Conservation (phyloP, 345 rosid species). For the Pistacia integerrima region DNA sequence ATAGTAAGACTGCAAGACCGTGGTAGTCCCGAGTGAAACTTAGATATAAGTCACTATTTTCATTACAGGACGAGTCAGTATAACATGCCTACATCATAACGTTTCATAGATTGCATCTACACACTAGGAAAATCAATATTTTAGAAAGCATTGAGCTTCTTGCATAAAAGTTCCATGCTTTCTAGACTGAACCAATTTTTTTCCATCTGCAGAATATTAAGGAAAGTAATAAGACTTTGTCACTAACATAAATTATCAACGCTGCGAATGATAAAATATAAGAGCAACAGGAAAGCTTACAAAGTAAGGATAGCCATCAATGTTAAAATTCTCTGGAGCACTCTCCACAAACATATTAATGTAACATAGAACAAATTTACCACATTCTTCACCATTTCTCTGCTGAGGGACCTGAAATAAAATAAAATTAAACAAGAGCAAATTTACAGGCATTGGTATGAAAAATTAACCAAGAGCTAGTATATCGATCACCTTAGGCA, state of each 20-base stretch:
- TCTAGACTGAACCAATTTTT: conserved; percentile 61
- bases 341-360: conserved; percentile 55
- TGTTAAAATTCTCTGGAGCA: conserved; percentile 53
- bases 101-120: not conserved
- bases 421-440: not conserved
- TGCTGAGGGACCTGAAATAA: conserved; percentile 75
- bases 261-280: not conserved
- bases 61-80: no score
- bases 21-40: not conserved
- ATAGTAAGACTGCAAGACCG: not conserved
- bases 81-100: not conserved
- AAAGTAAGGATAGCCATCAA: conserved; percentile 45
- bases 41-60: not conserved
- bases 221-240: not conserved
- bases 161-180: conserved; percentile 41
- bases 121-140: conserved; percentile 1
- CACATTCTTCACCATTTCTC: conserved; percentile 66
- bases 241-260: conserved; percentile 1
- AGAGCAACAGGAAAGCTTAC: conserved; percentile 39
- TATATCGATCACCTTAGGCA: conserved; percentile 49
- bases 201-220: conserved; percentile 47
- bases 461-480: conserved; percentile 6
- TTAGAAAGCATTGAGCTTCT: conserved; percentile 34
- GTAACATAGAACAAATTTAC: conserved; percentile 67
- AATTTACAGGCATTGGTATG: not conserved